Evolutionary conservation across 2,329 filamentous ascomycete genomes (phyloP).

Genomic region (Sporothrix phasma): DNA sequence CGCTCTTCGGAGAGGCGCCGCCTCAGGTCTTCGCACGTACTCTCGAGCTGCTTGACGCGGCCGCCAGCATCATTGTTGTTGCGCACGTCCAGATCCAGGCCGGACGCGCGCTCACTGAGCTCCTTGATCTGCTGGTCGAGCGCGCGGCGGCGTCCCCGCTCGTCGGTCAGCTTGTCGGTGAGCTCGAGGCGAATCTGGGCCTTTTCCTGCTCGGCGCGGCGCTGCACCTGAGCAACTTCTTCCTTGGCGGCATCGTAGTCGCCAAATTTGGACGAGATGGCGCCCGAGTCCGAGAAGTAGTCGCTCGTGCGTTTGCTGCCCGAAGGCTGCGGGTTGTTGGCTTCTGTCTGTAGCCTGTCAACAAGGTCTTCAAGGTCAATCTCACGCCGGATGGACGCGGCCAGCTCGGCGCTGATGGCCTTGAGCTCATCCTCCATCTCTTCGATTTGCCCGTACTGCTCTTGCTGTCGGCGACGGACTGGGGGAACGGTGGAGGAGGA

Average conservation of each 20-base stretch:
- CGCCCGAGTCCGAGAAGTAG: conserved; percentile 94
- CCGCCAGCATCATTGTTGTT: conserved; percentile 37
- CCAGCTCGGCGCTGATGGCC: conserved; percentile 86
- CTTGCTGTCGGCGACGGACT: conserved; percentile 25
- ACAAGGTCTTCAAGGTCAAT: conserved; percentile 95
- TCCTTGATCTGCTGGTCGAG: conserved; percentile 78
- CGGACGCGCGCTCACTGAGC: conserved; percentile 67
- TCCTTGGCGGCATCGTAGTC: conserved; percentile 53
- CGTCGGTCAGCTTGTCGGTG: conserved; percentile 77
- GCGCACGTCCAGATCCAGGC: conserved; percentile 41
- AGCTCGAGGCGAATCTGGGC: conserved; percentile 78
- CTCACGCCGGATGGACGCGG: conserved; percentile 83
- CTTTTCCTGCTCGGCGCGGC: conserved; percentile 82
- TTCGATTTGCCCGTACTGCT: conserved; percentile 46
- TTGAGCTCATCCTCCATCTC: conserved; percentile 92
- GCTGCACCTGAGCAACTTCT: conserved; percentile 73
- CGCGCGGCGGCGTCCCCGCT: conserved; percentile 62
- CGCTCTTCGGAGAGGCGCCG: conserved; percentile 77
- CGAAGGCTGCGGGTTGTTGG: conserved; percentile 44
- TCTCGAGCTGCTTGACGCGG: conserved; percentile 69
- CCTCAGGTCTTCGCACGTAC: conserved; percentile 69
- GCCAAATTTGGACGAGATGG: conserved; percentile 65
- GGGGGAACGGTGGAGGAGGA: conserved; percentile 23
- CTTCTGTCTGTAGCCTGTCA: conserved; percentile 75
- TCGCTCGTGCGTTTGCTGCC: conserved; percentile 79